These are phyloP conservation scores for Sistotremastrum suecicum DNA, from an alignment of 768 basidiomycete species.

Conservation along the genomic window DNA sequence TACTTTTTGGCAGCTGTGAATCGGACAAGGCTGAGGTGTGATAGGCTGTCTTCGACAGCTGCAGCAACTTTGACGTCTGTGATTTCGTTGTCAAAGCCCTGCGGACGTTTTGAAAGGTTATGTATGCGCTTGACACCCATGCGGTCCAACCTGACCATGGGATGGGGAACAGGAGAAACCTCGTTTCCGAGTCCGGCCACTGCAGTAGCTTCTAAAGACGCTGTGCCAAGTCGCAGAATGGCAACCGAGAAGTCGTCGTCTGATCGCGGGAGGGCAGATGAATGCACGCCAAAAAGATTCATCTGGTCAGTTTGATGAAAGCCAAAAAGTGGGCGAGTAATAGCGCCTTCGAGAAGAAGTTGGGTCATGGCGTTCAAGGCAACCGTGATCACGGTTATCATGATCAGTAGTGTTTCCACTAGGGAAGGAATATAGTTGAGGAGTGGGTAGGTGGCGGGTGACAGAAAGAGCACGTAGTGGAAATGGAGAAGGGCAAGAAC, in stretches of 20 bases:
- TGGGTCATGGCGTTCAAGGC: slow-evolving; percentile 52
- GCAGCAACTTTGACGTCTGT: slow-evolving; percentile 20
- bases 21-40: no score
- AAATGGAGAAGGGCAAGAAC: slow-evolving; percentile 51
- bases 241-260: slow-evolving; percentile 67
- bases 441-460: slow-evolving; percentile 41
- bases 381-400: slow-evolving; percentile 43
- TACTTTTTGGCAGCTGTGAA: no score
- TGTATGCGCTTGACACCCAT: slow-evolving; percentile 14
- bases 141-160: slow-evolving; percentile 24
- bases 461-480: slow-evolving; percentile 41
- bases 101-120: no score
- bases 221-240: slow-evolving; percentile 57
- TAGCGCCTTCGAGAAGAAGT: slow-evolving; percentile 42
- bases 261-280: slow-evolving; percentile 30
- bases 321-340: slow-evolving; percentile 49
- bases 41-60: no score
- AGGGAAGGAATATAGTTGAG: slow-evolving; percentile 63
- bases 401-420: slow-evolving; percentile 50
- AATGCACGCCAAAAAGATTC: neutral
- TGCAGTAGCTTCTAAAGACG: slow-evolving; percentile 62
- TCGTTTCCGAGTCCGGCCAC: slow-evolving; percentile 63
- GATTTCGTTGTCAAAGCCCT: slow-evolving; percentile 39
- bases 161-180: slow-evolving; percentile 35
- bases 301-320: slow-evolving; percentile 20